Evolutionary conservation across 257 asterid species (phyloP).

Genomic region (Lantana camara): DNA sequence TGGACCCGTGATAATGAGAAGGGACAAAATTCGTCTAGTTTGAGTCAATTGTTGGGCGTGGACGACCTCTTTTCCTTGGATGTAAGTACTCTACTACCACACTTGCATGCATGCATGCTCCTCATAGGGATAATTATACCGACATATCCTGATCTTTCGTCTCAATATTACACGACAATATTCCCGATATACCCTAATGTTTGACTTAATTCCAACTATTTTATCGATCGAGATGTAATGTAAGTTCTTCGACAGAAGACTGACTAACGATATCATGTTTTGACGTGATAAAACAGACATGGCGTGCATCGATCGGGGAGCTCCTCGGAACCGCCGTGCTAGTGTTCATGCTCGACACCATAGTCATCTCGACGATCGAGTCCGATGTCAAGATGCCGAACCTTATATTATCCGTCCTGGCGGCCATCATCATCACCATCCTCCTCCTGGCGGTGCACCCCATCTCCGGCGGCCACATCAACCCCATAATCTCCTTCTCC

Average conservation of each 20-base stretch:
- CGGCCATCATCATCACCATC: slow-evolving; percentile 52
- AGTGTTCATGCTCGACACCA: slow-evolving; percentile 68
- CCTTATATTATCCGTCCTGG: slow-evolving; percentile 50
- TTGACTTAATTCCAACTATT: too few species aligned
- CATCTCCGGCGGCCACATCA: slow-evolving; percentile 80
- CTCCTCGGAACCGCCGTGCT: slow-evolving; percentile 64
- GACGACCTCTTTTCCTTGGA: slow-evolving; percentile 50
- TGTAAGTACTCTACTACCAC: slow-evolving; percentile 33
- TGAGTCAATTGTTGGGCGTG: slow-evolving; percentile 53
- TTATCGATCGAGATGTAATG: too few species aligned
- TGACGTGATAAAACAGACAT: too few species aligned
- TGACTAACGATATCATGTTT: too few species aligned
- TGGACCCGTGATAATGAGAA: slow-evolving; percentile 29
- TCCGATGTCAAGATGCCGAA: slow-evolving; percentile 56
- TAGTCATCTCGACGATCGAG: slow-evolving; percentile 63
- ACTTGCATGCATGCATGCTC: too few species aligned
- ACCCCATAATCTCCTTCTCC: slow-evolving; percentile 80
- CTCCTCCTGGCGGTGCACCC: slow-evolving; percentile 75
- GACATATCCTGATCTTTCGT: too few species aligned
- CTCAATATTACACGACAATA: too few species aligned
- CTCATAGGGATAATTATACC: too few species aligned
- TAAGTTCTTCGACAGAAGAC: too few species aligned
- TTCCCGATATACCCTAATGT: too few species aligned
- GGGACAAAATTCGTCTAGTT: slow-evolving; percentile 31
- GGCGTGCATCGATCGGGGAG: slow-evolving; percentile 84